Conservation (phyloP, 352 stramenopile genomes). For the Phytopythium cucurbitacearum region DNA sequence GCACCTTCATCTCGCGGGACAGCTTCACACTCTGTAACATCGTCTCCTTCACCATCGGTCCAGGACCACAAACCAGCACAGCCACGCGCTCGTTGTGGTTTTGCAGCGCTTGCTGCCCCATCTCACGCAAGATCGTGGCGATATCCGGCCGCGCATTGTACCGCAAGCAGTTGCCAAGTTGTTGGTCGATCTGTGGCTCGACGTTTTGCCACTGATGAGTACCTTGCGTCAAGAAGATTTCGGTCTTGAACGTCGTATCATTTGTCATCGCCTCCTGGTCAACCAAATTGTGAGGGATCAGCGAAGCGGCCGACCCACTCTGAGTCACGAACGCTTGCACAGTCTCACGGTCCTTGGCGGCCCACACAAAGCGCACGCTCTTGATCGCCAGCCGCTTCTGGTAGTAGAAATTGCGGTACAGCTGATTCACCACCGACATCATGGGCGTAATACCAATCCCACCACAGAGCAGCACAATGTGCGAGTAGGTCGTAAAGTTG, state of each 20-base stretch:
- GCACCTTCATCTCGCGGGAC: conserved; percentile 20
- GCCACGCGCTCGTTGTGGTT: conserved; percentile 23
- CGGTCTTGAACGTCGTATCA: conserved; percentile 18
- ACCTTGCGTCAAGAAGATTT: conserved; percentile 30
- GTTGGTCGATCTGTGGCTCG: conserved; percentile 17
- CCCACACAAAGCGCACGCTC: conserved; percentile 46
- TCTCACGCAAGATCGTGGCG: conserved; percentile 9
- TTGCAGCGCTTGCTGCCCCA: conserved; percentile 28
- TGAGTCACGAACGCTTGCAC: conserved; percentile 16
- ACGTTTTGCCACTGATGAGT: conserved; percentile 12
- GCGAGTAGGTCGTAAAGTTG: conserved; percentile 27
- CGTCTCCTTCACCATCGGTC: conserved; percentile 23
- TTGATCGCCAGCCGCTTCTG: conserved; percentile 13
- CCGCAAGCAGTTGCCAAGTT: conserved; percentile 12
- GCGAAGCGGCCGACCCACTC: background rate
- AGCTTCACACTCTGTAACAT: conserved; percentile 16
- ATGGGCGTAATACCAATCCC: conserved; percentile 56
- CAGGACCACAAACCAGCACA: conserved; percentile 37
- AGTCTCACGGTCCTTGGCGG: conserved; percentile 27
- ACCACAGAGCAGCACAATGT: conserved; percentile 40
- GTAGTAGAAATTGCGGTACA: conserved; percentile 26
- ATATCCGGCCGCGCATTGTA: conserved; percentile 26
- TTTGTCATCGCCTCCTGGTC: conserved; percentile 4
- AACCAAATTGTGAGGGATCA: conserved; percentile 3
- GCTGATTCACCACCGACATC: conserved; percentile 39